Evolutionary conservation across 345 rosid species (phyloP).

Genomic region (Dimocarpus longan): DNA sequence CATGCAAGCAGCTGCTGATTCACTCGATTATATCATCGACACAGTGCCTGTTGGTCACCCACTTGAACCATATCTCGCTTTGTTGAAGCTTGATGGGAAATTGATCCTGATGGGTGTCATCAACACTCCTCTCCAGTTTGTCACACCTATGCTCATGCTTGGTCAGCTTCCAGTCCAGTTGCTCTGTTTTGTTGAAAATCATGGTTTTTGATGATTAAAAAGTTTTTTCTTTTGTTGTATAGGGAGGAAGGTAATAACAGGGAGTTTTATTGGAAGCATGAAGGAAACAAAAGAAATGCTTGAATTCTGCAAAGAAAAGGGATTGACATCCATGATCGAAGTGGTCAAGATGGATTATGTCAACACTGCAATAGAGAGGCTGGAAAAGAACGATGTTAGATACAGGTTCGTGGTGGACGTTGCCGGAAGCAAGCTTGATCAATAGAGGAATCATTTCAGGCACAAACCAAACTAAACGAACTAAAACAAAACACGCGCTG

Average conservation of each 20-base stretch:
- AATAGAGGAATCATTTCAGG: slow-evolving; percentile 15
- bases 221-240: neutral
- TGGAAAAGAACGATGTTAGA: slow-evolving; percentile 91
- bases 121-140: slow-evolving; percentile 69
- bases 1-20: slow-evolving; percentile 68
- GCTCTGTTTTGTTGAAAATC: neutral
- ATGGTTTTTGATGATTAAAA: neutral
- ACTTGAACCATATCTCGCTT: slow-evolving; percentile 75
- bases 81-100: slow-evolving; percentile 82
- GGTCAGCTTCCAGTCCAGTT: slow-evolving; percentile 43
- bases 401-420: slow-evolving; percentile 90
- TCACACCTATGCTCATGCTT: slow-evolving; percentile 76
- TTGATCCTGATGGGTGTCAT: slow-evolving; percentile 84
- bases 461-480: neutral
- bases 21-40: slow-evolving; percentile 85
- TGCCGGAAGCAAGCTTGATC: slow-evolving; percentile 75
- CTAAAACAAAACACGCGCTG: neutral
- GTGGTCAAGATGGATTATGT: slow-evolving; percentile 81
- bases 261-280: slow-evolving; percentile 85
- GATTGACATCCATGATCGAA: slow-evolving; percentile 69
- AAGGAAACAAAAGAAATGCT: slow-evolving; percentile 87
- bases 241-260: slow-evolving; percentile 81
- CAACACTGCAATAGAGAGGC: slow-evolving; percentile 83
- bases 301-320: slow-evolving; percentile 69
- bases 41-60: slow-evolving; percentile 88